A percentile compares a stretch with the other conserved stretches of the same genome.
These are phyloP conservation scores for Globisporangium barbulae DNA, from an alignment of 352 stramenopile genomes.

Conservation along the genomic window DNA sequence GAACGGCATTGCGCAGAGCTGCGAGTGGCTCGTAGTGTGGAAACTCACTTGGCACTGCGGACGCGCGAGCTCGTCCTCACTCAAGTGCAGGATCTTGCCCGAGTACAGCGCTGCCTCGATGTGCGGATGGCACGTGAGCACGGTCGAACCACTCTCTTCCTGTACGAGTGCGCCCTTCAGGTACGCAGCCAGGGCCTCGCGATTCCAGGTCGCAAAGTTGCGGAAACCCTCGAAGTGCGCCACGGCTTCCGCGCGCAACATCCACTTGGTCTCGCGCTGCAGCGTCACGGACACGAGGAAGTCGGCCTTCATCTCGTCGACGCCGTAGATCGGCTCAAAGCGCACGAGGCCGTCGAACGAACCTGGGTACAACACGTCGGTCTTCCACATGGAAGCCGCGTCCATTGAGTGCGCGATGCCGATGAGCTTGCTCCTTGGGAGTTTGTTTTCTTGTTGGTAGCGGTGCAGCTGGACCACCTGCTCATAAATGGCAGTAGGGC, in stretches of 20 bases:
- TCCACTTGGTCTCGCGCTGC: conserved; percentile 24
- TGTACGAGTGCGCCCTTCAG: conserved; percentile 24
- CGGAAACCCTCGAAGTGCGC: conserved; percentile 24
- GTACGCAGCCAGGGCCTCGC: conserved; percentile 26
- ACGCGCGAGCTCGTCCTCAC: conserved; percentile 24
- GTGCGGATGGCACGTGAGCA: conserved; percentile 36
- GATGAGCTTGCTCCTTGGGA: conserved; percentile 28
- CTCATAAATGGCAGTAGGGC: conserved; percentile 29
- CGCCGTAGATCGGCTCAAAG: conserved; percentile 37
- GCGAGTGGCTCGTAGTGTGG: conserved; percentile 26
- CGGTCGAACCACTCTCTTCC: conserved; percentile 16
- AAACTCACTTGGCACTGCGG: conserved; percentile 29
- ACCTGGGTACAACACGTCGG: conserved; percentile 31
- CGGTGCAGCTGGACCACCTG: conserved; percentile 20
- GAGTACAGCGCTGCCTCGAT: conserved; percentile 38
- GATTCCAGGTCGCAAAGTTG: conserved; percentile 31
- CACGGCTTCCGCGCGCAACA: conserved; percentile 18
- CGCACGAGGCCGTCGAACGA: conserved; percentile 45
- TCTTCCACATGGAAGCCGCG: conserved; percentile 33
- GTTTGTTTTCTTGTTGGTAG: background rate
- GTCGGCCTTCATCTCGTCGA: conserved; percentile 20
- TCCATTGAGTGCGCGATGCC: conserved; percentile 54
- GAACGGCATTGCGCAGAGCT: conserved; percentile 21
- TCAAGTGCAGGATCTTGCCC: conserved; percentile 20
- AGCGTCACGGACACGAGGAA: conserved; percentile 37